These are phyloP conservation scores for Misopates orontium DNA, from an alignment of 257 asterid genomes.

Conservation along the genomic window DNA sequence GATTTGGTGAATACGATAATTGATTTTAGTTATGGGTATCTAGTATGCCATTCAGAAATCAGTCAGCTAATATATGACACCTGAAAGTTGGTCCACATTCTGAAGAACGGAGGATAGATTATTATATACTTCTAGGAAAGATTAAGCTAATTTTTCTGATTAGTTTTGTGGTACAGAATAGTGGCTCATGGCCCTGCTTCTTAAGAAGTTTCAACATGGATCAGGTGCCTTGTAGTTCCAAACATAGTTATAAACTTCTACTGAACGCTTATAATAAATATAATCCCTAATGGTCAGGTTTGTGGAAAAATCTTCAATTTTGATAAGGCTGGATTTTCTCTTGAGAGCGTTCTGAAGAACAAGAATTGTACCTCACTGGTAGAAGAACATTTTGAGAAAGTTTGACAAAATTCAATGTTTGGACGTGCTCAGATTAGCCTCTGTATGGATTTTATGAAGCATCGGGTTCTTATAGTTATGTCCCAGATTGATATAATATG, in stretches of 20 bases:
- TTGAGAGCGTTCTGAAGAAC: not conserved
- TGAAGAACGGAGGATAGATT: not conserved
- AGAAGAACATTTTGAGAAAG: not conserved
- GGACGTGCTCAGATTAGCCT: slow-evolving; percentile 1
- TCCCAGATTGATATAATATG: slow-evolving; percentile 5
- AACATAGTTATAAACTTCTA: not conserved
- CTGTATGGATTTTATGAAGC: slow-evolving; percentile 6
- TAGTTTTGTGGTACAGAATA: not conserved
- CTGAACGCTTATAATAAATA: not conserved
- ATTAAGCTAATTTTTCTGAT: not conserved
- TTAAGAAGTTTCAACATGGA: not conserved
- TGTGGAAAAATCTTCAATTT: not conserved
- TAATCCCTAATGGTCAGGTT: not conserved
- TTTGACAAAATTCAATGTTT: not conserved
- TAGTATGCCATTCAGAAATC: slow-evolving; percentile 9
- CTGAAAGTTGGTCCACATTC: not conserved
- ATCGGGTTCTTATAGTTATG: not conserved
- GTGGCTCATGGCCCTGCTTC: not conserved
- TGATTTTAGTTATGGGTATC: not conserved
- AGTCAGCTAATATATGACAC: not conserved
- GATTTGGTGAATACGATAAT: not conserved
- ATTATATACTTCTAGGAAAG: not conserved
- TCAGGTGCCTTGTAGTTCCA: not conserved
- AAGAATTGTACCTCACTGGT: not conserved
- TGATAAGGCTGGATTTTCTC: not conserved